Conservation (phyloP, 2,329 filamentous ascomycete species). For the Gnomoniopsis smithogilvyi region DNA sequence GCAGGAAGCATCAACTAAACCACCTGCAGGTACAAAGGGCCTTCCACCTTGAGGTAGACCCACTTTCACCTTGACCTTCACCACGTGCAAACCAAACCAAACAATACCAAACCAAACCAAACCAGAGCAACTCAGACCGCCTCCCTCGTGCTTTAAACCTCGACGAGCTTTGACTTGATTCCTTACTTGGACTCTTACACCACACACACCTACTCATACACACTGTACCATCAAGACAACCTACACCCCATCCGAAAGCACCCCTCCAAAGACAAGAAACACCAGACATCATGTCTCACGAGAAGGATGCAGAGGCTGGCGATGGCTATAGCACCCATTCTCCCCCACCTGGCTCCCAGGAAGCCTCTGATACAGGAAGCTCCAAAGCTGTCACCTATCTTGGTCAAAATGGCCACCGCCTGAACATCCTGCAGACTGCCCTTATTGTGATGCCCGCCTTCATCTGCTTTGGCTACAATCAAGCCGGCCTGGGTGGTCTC, state of each 20-base stretch:
- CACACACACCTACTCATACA: not conserved
- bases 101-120: too few species aligned
- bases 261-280: not conserved
- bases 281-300: constrained; percentile 1
- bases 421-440: constrained; percentile 18
- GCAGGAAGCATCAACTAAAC: too few species aligned
- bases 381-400: constrained; percentile 10
- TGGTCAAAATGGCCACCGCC: constrained; percentile 17
- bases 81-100: too few species aligned
- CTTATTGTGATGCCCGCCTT: constrained; percentile 29
- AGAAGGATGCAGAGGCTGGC: constrained; percentile 2
- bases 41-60: too few species aligned
- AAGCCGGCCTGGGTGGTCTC: constrained; percentile 46
- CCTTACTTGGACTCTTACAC: too few species aligned
- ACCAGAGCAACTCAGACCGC: too few species aligned
- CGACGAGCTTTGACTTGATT: too few species aligned
- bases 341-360: not conserved
- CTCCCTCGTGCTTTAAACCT: too few species aligned
- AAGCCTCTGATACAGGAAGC: not conserved
- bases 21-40: too few species aligned
- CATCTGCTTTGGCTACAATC: constrained; percentile 50
- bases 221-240: not conserved
- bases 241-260: not conserved
- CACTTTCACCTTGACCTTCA: too few species aligned
- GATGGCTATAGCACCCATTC: not conserved